Base-by-base conservation (phyloP, 148 eudicot genomes). In the Mesembryanthemum crystallinum region DNA sequence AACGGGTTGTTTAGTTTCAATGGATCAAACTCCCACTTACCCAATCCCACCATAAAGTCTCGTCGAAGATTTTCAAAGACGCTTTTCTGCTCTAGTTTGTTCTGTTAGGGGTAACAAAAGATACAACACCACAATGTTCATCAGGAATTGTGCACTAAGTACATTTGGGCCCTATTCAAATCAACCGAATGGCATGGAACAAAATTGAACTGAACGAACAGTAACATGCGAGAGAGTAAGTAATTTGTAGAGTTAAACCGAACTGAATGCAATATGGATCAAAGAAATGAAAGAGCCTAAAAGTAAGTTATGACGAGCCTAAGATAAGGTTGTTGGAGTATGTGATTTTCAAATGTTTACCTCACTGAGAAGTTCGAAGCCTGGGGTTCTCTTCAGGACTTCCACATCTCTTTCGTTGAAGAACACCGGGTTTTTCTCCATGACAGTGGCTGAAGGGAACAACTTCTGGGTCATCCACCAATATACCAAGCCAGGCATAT, bases 401-500 rank as follows among this genome's bases (percentile, higher is more conserved):
- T 90, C 93, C 55, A 80, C 42, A 72, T 92, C 97, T 67, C 81
- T 82, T 42, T 78, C 76, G 67, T 78, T 77, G 79, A 87, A 88
- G 77, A 89, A 81, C 1, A 80, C 77, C 7, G 91, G 88, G 65
- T 88, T 87, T 60, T 82, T 80, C 77, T 86, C 90, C 80, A 90
- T 80, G 24, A 89, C 80, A 79, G 77, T 76, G 10, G 87, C 61
- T 8, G 93, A 71, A 47, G 86, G 85, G 28, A 92, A 84, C 82
- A 84, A 47, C 64, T 86, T 90, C 68, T 90, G 95, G 32, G 95
- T 87, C 89, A 89, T 77, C 93, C 93, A 92, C 95, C 95, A 92
- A 74, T 86, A 86, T 14, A 90, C 49, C 72, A 92, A 77, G 43
- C 89, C 81, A 13, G 95, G 93, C 39, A 77, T 47, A 54, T 87